A percentile compares a stretch with the other conserved stretches of the same genome.
Evolutionary conservation across 1,139 yeast genomes (phyloP).

Genomic region (Kluyveromyces sp.): DNA sequence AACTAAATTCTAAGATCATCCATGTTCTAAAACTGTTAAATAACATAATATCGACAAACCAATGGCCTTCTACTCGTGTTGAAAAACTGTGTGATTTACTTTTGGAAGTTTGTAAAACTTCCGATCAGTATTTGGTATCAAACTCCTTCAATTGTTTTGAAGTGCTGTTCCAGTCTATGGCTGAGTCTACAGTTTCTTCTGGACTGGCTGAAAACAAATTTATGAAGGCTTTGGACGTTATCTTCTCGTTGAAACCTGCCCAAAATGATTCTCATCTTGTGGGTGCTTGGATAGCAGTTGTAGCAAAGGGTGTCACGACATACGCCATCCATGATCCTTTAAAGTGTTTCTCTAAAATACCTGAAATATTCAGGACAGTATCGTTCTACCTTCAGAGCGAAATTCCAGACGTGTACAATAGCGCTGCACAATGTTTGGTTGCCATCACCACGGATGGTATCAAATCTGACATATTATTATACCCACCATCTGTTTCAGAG

Average conservation of each 20-base stretch:
- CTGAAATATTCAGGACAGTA: slow-evolving; percentile 51
- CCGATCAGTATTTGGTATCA: slow-evolving; percentile 76
- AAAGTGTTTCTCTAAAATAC: slow-evolving; percentile 50
- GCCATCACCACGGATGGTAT: slow-evolving; percentile 65
- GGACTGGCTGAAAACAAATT: slow-evolving; percentile 52
- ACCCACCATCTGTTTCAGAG: slow-evolving; percentile 39
- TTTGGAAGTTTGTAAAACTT: slow-evolving; percentile 68
- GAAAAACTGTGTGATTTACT: slow-evolving; percentile 72
- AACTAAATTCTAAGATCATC: slow-evolving; percentile 51
- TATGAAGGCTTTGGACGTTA: slow-evolving; percentile 55
- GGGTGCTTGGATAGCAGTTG: slow-evolving; percentile 92
- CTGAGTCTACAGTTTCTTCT: slow-evolving; percentile 20
- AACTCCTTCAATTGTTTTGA: slow-evolving; percentile 83
- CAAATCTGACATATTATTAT: slow-evolving; percentile 50
- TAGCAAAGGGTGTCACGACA: slow-evolving; percentile 77
- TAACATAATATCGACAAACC: slow-evolving; percentile 60
- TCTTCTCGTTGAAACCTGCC: slow-evolving; percentile 76
- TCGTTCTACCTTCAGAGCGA: slow-evolving; percentile 62
- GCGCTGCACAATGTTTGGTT: slow-evolving; percentile 82
- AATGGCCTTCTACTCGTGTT: slow-evolving; percentile 72
- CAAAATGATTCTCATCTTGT: slow-evolving; percentile 76
- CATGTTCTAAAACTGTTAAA: slow-evolving; percentile 72
- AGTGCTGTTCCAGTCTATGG: slow-evolving; percentile 71
- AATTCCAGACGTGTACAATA: slow-evolving; percentile 55
- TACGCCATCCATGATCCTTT: slow-evolving; percentile 56